phyloP scores from a whole-genome alignment of 768 basidiomycete species.

The Suillus weaverae region DNA sequence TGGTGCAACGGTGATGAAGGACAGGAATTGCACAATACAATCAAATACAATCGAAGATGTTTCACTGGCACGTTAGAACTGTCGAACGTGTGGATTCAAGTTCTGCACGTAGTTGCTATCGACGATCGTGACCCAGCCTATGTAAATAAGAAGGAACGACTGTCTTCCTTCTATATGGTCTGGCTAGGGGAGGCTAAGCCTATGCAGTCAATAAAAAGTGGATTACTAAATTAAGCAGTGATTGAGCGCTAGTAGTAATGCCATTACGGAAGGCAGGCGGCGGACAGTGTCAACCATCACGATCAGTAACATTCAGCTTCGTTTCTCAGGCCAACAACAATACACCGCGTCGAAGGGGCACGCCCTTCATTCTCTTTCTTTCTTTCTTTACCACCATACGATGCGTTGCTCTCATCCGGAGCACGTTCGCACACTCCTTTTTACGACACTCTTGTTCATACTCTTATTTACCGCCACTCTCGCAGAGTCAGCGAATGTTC shows the following conservation, averaged over 20 bases:
- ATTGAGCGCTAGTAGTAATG: neutral
- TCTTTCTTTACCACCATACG: neutral
- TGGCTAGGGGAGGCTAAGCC: too few relatives aligned
- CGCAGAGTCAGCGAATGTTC: neutral
- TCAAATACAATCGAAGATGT: neutral
- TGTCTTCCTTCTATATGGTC: too few relatives aligned
- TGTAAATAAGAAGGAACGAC: too few relatives aligned
- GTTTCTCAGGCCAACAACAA: neutral
- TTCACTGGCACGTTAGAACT: neutral
- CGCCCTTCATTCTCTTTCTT: neutral
- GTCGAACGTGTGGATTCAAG: neutral
- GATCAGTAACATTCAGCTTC: neutral
- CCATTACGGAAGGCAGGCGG: neutral
- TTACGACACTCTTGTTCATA: conserved; percentile 11
- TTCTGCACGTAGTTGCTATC: neutral
- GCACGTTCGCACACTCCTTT: conserved; percentile 14
- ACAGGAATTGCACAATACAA: neutral
- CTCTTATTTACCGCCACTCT: conserved; percentile 7
- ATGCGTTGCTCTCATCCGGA: conserved; percentile 4
- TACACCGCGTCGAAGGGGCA: neutral
- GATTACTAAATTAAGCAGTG: neutral
- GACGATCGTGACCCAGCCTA: neutral
- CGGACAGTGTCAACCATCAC: neutral
- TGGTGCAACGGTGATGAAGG: neutral
- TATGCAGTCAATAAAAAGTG: neutral